Evolutionary conservation across 495 filamentous ascomycete species (phyloP).

Genomic region (Hypoxylon perforatum): DNA sequence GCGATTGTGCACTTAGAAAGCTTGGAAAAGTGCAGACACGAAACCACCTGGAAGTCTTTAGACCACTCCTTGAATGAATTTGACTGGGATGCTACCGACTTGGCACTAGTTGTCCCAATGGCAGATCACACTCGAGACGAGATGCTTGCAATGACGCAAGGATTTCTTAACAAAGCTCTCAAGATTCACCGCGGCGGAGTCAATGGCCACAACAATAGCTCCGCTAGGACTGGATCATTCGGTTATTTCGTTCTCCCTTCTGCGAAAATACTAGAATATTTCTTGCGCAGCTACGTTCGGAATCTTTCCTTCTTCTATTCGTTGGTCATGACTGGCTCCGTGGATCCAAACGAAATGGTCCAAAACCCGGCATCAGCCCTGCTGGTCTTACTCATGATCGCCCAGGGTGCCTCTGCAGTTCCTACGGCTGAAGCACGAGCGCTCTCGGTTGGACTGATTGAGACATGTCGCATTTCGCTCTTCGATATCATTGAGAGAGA

Average conservation of each 20-base stretch:
- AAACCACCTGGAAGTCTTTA: constrained; percentile 57
- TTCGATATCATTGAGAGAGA: constrained; percentile 74
- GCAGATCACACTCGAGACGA: constrained; percentile 66
- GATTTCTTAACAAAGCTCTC: constrained; percentile 71
- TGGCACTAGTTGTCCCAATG: constrained; percentile 60
- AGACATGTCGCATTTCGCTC: constrained; percentile 73
- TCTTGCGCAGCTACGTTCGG: constrained; percentile 68
- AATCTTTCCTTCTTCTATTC: constrained; percentile 69
- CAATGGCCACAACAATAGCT: constrained; percentile 48
- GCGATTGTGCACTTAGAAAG: constrained; percentile 68
- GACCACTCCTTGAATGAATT: constrained; percentile 52
- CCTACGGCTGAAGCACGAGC: constrained; percentile 67
- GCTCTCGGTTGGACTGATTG: constrained; percentile 70
- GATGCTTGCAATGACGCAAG: constrained; percentile 71
- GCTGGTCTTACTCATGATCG: constrained; percentile 72
- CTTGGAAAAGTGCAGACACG: constrained; percentile 67
- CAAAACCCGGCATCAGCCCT: constrained; percentile 67
- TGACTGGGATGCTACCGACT: constrained; percentile 51
- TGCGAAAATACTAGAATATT: constrained; percentile 67
- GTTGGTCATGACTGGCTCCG: constrained; percentile 58
- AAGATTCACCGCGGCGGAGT: constrained; percentile 64
- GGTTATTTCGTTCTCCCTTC: constrained; percentile 70
- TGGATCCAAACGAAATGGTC: constrained; percentile 71
- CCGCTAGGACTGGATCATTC: constrained; percentile 54
- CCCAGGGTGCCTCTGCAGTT: constrained; percentile 68